Percentiles rank a stretch among this genome's conserved stretches.
These are phyloP conservation scores for Geotrichum europaeum DNA, from an alignment of 1,139 yeast species.

Conservation along the genomic window DNA sequence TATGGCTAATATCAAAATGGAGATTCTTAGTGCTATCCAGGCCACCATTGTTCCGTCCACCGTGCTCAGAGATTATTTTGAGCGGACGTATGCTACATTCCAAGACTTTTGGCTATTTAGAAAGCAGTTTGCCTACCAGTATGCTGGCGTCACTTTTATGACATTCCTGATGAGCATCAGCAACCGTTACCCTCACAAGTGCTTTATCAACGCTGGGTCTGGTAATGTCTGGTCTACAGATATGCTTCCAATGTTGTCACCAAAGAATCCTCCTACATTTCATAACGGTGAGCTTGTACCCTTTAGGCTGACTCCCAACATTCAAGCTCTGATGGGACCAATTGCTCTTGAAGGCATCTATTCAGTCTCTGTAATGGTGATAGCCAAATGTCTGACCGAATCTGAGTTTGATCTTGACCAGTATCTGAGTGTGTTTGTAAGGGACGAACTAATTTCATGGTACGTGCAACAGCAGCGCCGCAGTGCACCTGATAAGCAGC, in stretches of 20 bases:
- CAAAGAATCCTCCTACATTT: slow-evolving; percentile 78
- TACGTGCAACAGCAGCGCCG: slow-evolving; percentile 69
- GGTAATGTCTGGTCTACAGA: slow-evolving; percentile 95
- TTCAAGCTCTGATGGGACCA: slow-evolving; percentile 90
- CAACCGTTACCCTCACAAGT: slow-evolving; percentile 89
- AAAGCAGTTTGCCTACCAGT: slow-evolving; percentile 89
- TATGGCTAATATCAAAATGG: slow-evolving; percentile 79
- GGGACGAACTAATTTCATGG: slow-evolving; percentile 95
- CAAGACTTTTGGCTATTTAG: slow-evolving; percentile 98
- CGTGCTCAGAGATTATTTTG: slow-evolving; percentile 64
- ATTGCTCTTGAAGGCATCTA: slow-evolving; percentile 86
- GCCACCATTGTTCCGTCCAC: slow-evolving; percentile 80
- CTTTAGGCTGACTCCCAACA: slow-evolving; percentile 91
- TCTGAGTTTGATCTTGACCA: slow-evolving; percentile 77
- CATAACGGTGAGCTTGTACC: slow-evolving; percentile 95
- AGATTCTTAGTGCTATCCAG: slow-evolving; percentile 84
- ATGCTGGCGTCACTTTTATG: slow-evolving; percentile 90
- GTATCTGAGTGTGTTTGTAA: slow-evolving; percentile 81
- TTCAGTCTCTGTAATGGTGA: slow-evolving; percentile 75
- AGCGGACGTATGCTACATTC: slow-evolving; percentile 63
- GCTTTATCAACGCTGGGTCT: slow-evolving; percentile 70
- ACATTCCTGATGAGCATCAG: slow-evolving; percentile 94
- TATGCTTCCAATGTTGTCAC: slow-evolving; percentile 69
- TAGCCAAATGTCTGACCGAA: slow-evolving; percentile 83
- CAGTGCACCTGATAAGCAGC: slow-evolving; percentile 66